A percentile compares a stretch with the other conserved stretches of the same genome.
phyloP scores from a whole-genome alignment of 78 protist species.

The Chrysochromulina tobinii region DNA sequence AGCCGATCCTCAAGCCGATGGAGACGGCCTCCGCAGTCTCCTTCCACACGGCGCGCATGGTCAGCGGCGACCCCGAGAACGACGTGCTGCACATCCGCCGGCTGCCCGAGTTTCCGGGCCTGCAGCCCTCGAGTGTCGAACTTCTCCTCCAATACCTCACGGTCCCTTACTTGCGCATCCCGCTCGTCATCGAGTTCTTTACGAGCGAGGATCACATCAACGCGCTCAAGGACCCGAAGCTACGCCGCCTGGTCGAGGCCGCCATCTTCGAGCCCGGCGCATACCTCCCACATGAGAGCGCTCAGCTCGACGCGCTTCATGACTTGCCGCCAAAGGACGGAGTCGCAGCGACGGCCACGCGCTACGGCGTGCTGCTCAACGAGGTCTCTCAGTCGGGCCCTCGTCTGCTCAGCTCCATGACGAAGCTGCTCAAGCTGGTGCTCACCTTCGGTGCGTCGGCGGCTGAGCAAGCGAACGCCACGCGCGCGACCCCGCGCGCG shows the following conservation, averaged over 20 bases:
- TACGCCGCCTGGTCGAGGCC: slow-evolving; percentile 46
- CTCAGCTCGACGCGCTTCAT: not conserved
- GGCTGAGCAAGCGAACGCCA: too few species aligned
- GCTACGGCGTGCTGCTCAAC: slow-evolving; percentile 65
- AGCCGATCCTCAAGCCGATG: not conserved
- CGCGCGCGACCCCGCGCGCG: not conserved
- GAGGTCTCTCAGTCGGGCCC: slow-evolving; percentile 51
- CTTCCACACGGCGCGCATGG: not conserved
- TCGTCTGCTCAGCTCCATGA: slow-evolving; percentile 37
- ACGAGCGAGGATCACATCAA: slow-evolving; percentile 42
- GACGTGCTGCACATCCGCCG: not conserved
- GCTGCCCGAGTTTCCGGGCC: slow-evolving; percentile 42
- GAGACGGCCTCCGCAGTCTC: not conserved
- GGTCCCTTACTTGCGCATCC: slow-evolving; percentile 60
- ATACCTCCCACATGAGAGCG: not conserved
- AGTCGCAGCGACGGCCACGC: not conserved
- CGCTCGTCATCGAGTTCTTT: slow-evolving; percentile 68
- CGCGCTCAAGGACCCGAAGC: slow-evolving; percentile 3
- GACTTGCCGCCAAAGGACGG: not conserved
- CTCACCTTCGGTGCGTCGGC: not conserved
- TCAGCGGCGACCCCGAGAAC: slow-evolving; percentile 33
- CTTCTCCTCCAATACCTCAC: slow-evolving; percentile 58
- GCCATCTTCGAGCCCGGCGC: slow-evolving; percentile 69
- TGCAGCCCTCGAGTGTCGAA: slow-evolving; percentile 43
- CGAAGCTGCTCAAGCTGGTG: not conserved